Percentiles rank a stretch among this genome's conserved stretches.
Conservation (phyloP, 495 filamentous ascomycete genomes). For the Glarea lozoyensis region DNA sequence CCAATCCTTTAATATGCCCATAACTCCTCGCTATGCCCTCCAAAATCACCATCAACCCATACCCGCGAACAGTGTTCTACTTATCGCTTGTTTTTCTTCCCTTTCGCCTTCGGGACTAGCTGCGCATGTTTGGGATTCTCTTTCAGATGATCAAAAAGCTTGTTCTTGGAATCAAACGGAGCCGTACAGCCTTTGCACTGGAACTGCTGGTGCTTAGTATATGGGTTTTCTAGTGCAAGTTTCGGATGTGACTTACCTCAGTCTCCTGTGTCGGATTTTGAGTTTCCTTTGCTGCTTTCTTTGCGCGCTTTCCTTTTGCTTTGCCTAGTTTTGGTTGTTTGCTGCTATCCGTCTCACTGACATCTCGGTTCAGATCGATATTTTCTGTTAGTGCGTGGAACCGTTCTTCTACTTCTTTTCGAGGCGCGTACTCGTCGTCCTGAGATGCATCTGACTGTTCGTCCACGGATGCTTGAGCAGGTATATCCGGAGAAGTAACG, state of each 20-base stretch:
- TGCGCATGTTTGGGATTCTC: slow-evolving; percentile 26
- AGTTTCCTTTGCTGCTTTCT: slow-evolving; percentile 59
- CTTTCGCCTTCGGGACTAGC: slow-evolving; percentile 4
- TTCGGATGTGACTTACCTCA: slow-evolving; percentile 3
- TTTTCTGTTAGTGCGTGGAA: slow-evolving; percentile 7
- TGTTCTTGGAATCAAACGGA: slow-evolving; percentile 56
- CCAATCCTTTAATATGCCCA: background rate
- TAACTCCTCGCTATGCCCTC: slow-evolving; percentile 3
- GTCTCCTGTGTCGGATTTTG: slow-evolving; percentile 27
- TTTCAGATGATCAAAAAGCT: slow-evolving; percentile 67
- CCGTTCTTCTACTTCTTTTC: slow-evolving; percentile 34
- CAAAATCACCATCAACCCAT: background rate
- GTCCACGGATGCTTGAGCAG: background rate
- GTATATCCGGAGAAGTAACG: background rate
- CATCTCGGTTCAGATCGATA: background rate
- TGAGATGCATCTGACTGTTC: slow-evolving; percentile 1
- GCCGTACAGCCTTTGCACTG: slow-evolving; percentile 54
- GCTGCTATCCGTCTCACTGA: slow-evolving; percentile 13
- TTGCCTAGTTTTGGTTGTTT: slow-evolving; percentile 49
- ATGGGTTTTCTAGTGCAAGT: background rate
- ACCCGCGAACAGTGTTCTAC: background rate
- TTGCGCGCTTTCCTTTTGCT: slow-evolving; percentile 81
- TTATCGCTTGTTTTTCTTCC: slow-evolving; percentile 12
- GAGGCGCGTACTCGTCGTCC: slow-evolving; percentile 38
- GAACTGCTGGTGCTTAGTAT: slow-evolving; percentile 23